These are phyloP conservation scores for Paramecium pentaurelia DNA, from an alignment of 73 alveolate genomes.

Conservation along the genomic window DNA sequence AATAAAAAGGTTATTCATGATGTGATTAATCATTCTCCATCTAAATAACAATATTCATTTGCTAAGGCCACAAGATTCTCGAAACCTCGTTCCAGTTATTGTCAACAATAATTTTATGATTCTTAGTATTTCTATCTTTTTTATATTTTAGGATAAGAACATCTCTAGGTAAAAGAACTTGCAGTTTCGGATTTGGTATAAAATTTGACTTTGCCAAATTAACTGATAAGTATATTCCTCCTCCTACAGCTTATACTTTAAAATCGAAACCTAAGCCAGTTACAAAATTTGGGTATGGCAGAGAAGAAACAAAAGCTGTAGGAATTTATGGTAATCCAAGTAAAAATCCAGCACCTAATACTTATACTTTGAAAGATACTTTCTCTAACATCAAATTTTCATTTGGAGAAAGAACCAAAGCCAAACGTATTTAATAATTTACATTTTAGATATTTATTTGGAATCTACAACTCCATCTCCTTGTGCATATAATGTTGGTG, in stretches of 20 bases:
- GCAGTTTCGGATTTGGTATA: constrained; percentile 1
- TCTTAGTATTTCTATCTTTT: background rate
- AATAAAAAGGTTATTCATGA: constrained; percentile 37
- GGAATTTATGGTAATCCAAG: background rate
- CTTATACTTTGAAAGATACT: background rate
- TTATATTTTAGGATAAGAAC: background rate
- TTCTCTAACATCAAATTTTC: background rate
- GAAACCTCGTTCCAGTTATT: constrained; percentile 38
- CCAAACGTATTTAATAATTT: background rate
- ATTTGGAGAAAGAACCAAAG: constrained; percentile 50
- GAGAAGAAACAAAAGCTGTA: background rate
- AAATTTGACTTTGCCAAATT: constrained; percentile 3
- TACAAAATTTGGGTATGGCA: constrained; percentile 26
- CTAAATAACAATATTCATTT: constrained; percentile 17
- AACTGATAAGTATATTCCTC: constrained; percentile 29
- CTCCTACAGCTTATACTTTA: constrained; percentile 21
- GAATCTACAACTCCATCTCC: constrained; percentile 31
- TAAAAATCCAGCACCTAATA: constrained; percentile 36
- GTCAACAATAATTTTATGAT: constrained; percentile 29
- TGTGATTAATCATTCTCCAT: background rate
- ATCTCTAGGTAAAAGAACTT: background rate
- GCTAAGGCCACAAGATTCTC: constrained; percentile 33
- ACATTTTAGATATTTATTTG: background rate
- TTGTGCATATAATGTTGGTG: background rate
- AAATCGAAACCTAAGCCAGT: background rate